phyloP scores from a whole-genome alignment of 768 basidiomycete genomes.

The Serendipita sp. region DNA sequence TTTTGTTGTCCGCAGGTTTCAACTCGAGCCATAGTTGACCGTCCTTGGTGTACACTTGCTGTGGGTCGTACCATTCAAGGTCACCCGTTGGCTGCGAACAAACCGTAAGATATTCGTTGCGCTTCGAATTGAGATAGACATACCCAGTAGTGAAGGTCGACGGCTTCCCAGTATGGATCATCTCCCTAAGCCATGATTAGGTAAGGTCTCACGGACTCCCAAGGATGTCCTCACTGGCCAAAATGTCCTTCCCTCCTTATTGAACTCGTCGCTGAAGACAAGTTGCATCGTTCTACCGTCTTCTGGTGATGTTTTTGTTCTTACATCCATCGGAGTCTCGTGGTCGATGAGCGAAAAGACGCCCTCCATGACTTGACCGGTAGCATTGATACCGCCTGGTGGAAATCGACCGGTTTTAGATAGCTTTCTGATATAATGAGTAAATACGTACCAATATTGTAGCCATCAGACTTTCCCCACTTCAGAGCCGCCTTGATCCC shows the following conservation, averaged over 20 bases:
- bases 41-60: conserved; percentile 45
- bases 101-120: background rate
- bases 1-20: conserved; percentile 27
- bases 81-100: background rate
- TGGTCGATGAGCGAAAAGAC: conserved; percentile 57
- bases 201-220: background rate
- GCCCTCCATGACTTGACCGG: conserved; percentile 71
- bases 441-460: no score
- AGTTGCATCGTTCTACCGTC: conserved; percentile 70
- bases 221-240: conserved; percentile 24
- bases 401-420: conserved; percentile 39
- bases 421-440: no score
- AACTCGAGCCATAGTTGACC: conserved; percentile 75
- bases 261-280: conserved; percentile 81
- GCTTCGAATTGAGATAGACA: background rate
- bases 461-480: no score
- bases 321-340: conserved; percentile 48
- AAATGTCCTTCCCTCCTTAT: conserved; percentile 53
- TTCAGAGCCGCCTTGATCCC: no score
- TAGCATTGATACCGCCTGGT: conserved; percentile 70
- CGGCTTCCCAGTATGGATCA: conserved; percentile 77
- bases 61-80: conserved; percentile 3
- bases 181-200: conserved; percentile 31
- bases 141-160: conserved; percentile 56
- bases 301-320: conserved; percentile 40